A percentile compares a stretch with the other conserved stretches of the same genome.
Evolutionary conservation across 108 stramenopile genomes (phyloP).

Genomic region (Chaetoceros tenuissimus): DNA sequence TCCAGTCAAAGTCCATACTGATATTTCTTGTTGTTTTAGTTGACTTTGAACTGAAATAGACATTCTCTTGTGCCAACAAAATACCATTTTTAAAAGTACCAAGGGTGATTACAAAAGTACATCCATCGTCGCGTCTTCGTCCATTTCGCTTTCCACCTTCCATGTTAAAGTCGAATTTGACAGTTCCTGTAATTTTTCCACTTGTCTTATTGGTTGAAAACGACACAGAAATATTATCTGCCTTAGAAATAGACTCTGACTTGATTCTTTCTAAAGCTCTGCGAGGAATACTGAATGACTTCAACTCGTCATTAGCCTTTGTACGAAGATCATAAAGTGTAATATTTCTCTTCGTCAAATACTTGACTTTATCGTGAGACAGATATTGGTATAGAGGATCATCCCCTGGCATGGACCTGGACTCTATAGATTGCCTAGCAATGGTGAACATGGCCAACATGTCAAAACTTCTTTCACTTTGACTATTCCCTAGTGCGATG

Average conservation of each 20-base stretch:
- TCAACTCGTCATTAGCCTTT: no score
- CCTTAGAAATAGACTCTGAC: no score
- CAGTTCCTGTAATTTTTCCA: conserved; percentile 11
- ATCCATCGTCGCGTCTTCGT: conserved; percentile 7
- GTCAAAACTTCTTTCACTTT: conserved; percentile 48
- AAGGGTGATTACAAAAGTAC: conserved; percentile 13
- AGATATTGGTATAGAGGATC: no score
- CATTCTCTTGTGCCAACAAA: conserved; percentile 20
- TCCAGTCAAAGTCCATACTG: conserved; percentile 40
- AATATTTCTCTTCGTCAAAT: no score
- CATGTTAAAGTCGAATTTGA: conserved; percentile 12
- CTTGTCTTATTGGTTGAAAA: conserved; percentile 17
- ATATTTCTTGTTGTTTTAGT: conserved; percentile 15
- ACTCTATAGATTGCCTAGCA: conserved; percentile 26
- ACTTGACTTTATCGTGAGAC: no score
- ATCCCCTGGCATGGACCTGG: no score
- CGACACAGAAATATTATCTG: no score
- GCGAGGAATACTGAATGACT: no score
- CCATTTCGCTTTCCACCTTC: background rate
- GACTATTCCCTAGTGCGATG: conserved; percentile 58
- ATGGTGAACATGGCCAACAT: conserved; percentile 32
- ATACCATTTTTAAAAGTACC: conserved; percentile 21
- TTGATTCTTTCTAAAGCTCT: no score
- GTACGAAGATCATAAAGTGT: no score
- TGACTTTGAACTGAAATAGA: conserved; percentile 4